phyloP scores from a whole-genome alignment of 2,329 filamentous ascomycete genomes.

The Aspergillus amoenus region DNA sequence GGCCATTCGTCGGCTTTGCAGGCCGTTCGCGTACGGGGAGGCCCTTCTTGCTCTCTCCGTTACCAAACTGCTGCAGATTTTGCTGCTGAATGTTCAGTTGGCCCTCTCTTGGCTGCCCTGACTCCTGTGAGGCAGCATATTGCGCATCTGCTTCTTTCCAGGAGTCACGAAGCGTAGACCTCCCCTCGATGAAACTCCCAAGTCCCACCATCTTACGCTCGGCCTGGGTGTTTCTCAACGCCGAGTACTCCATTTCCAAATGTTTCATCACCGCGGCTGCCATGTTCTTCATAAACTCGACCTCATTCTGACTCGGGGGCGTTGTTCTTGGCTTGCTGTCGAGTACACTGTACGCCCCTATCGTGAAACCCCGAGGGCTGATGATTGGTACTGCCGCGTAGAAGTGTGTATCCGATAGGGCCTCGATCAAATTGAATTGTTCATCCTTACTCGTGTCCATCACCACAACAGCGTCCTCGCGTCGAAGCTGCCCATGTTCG shows the following conservation, averaged over 20 bases:
- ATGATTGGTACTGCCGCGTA: constrained; percentile 61
- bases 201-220: constrained; percentile 30
- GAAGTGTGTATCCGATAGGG: constrained; percentile 39
- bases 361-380: constrained; percentile 52
- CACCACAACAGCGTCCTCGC: constrained; percentile 2
- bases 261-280: constrained; percentile 57
- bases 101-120: too few relatives aligned
- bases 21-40: too few relatives aligned
- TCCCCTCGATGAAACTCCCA: constrained; percentile 50
- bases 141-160: too few relatives aligned
- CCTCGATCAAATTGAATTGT: constrained; percentile 21
- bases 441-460: constrained; percentile 34
- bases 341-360: constrained; percentile 59
- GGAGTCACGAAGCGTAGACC: constrained; percentile 22
- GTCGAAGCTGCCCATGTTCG: too few relatives aligned
- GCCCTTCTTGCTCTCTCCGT: too few relatives aligned
- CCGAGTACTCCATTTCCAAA: constrained; percentile 53
- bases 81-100: too few relatives aligned
- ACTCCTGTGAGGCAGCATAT: too few relatives aligned
- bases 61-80: too few relatives aligned
- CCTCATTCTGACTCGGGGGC: constrained; percentile 37
- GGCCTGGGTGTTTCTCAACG: constrained; percentile 42
- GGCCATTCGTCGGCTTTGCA: too few relatives aligned
- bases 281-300: constrained; percentile 56
- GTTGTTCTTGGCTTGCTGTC: constrained; percentile 51